Base-by-base conservation (phyloP, 2,329 filamentous ascomycete genomes). In the Rhexocercosporidium sp. region DNA sequence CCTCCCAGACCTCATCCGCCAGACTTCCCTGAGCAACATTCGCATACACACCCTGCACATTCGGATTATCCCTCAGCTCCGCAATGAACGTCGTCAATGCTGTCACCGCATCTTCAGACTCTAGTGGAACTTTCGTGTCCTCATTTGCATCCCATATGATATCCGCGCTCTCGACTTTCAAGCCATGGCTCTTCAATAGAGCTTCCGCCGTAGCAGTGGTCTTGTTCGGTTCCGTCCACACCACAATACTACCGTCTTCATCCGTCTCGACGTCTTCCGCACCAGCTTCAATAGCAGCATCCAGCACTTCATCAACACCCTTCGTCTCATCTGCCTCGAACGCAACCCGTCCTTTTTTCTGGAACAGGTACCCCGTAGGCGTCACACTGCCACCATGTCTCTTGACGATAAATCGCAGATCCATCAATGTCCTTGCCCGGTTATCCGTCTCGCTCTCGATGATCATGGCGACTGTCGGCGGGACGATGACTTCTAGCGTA, bases 361-460 rank as follows among this genome's bases (percentile, higher is more conserved):
- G 86, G 78, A 99, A 99, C 74, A 97, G 85, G 79, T 95, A 98
- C 8, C 87, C 88, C 14, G 92, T 93, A 0, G 94, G 88, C 7
- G 92, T 91, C 1, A 88, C 81, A 1, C 84, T 87, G 5, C 91
- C 96, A 20, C 90, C 90, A 60, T 84, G 81, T 67, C 89, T 88
- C 77, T 94, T 96, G 64, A 97, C 84, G 2, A 91, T 80, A 59
- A 84, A 75, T 63, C 92, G 88, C 60, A 98, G 79, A 63, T 96
- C 92, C 74, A 91, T 87, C 56, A 97, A 78, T 8, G 90, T 88
- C 37, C 92, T 88, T 47, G 85, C 83, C 78, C 92, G 94, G 78
- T 88, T 93, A 74, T 97, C 94, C 4, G 93, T 95, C 78, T 96
- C 91, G 74, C 91, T 89, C 74, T 97, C 94, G 75, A 97, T 86